Evolutionary conservation across 768 basidiomycete genomes (phyloP).

Genomic region (Boletus subcaerulescens): DNA sequence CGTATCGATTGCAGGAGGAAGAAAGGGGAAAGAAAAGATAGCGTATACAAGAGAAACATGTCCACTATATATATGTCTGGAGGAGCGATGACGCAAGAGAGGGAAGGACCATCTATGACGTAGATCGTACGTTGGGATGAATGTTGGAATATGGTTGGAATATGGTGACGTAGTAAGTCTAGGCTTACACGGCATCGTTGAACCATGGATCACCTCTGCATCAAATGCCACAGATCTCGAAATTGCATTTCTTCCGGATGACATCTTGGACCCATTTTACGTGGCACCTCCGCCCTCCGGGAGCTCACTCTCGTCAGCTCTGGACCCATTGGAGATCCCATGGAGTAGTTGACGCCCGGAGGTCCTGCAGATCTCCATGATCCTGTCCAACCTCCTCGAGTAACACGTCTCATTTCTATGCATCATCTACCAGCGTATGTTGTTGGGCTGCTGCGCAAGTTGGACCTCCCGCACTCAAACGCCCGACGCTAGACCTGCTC

Average conservation of each 20-base stretch:
- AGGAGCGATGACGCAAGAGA: too few relatives aligned
- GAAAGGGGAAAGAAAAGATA: too few relatives aligned
- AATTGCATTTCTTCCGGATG: slow-evolving; percentile 59
- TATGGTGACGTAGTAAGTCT: too few relatives aligned
- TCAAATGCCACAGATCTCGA: slow-evolving; percentile 47
- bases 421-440: slow-evolving; percentile 49
- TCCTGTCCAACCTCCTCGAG: slow-evolving; percentile 26
- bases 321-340: slow-evolving; percentile 36
- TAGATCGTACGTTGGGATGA: too few relatives aligned
- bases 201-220: slow-evolving; percentile 18
- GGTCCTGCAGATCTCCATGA: slow-evolving; percentile 27
- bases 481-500: slow-evolving; percentile 51
- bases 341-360: slow-evolving; percentile 32
- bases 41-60: too few relatives aligned
- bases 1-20: too few relatives aligned
- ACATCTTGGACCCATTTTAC: slow-evolving; percentile 57
- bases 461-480: slow-evolving; percentile 36
- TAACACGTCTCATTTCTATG: slow-evolving; percentile 42
- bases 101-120: too few relatives aligned
- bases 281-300: slow-evolving; percentile 49
- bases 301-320: slow-evolving; percentile 44
- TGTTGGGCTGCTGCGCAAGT: slow-evolving; percentile 18
- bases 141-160: too few relatives aligned
- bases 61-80: too few relatives aligned
- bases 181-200: slow-evolving; percentile 55